These are phyloP conservation scores for Diaporthe longicolla DNA, from an alignment of 2,329 filamentous ascomycete species.

Conservation along the genomic window DNA sequence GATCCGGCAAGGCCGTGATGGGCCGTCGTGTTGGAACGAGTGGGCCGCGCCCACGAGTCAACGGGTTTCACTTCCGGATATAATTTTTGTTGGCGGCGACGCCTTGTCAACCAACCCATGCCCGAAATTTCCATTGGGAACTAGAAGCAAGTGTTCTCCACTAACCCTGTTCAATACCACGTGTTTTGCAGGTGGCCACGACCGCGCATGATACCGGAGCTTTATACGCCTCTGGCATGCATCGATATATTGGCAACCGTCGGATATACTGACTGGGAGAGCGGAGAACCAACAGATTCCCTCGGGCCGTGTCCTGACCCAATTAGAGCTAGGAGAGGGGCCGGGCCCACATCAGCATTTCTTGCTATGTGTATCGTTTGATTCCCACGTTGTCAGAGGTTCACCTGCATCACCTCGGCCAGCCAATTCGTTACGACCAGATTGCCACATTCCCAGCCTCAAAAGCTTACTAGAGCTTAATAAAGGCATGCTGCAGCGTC, in stretches of 20 bases:
- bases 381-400: conserved; percentile 22
- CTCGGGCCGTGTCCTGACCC: conserved; percentile 16
- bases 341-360: conserved; percentile 29
- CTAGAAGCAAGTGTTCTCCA: background rate
- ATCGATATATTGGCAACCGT: background rate
- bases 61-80: conserved; percentile 28
- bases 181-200: background rate
- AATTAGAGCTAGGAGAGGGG: conserved; percentile 27
- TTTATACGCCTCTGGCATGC: background rate
- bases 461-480: conserved; percentile 20
- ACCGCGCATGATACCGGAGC: background rate
- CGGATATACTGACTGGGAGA: conserved; percentile 14
- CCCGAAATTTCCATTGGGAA: background rate
- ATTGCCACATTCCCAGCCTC: conserved; percentile 3
- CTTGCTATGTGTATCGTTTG: conserved; percentile 29
- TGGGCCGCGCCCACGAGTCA: conserved; percentile 22
- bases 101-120: background rate
- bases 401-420: conserved; percentile 18
- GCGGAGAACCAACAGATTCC: conserved; percentile 26
- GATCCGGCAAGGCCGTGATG: conserved; percentile 22
- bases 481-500: conserved; percentile 17
- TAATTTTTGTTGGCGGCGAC: background rate
- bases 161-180: background rate
- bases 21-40: conserved; percentile 5
- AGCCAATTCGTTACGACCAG: conserved; percentile 2